Evolutionary conservation across 2,329 filamentous ascomycete species (phyloP).

Genomic region (Scleromitrula shiraiana): DNA sequence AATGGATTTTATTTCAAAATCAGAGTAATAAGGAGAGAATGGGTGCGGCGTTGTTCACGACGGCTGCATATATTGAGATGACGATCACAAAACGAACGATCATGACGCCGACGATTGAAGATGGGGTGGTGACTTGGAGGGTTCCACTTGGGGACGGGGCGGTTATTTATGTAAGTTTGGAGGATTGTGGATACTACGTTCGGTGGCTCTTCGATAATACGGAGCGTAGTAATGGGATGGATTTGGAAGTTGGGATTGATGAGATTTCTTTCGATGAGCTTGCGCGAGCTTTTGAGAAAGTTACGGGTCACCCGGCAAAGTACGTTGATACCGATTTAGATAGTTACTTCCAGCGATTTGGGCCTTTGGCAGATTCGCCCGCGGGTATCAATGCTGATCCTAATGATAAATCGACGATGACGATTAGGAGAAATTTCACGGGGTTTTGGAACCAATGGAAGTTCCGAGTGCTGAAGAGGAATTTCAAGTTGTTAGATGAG

Average conservation of each 20-base stretch:
- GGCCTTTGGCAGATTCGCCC: slow-evolving; percentile 19
- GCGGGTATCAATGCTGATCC: slow-evolving; percentile 31
- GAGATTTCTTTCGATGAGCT: slow-evolving; percentile 35
- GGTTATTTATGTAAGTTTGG: slow-evolving; percentile 36
- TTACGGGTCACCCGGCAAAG: slow-evolving; percentile 36
- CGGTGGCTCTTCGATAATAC: slow-evolving; percentile 42
- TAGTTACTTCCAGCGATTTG: slow-evolving; percentile 27
- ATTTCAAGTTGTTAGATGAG: slow-evolving; percentile 43
- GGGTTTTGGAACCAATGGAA: slow-evolving; percentile 43
- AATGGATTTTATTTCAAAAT: slow-evolving; percentile 39
- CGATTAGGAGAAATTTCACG: slow-evolving; percentile 39
- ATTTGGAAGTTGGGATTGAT: slow-evolving; percentile 38
- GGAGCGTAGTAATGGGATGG: slow-evolving; percentile 35
- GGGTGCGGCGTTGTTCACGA: slow-evolving; percentile 34
- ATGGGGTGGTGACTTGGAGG: slow-evolving; percentile 36
- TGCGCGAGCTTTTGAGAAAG: slow-evolving; percentile 35
- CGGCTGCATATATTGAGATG: slow-evolving; percentile 42
- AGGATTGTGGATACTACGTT: slow-evolving; percentile 40
- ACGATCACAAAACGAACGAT: slow-evolving; percentile 30
- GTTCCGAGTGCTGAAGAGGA: slow-evolving; percentile 35
- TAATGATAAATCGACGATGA: slow-evolving; percentile 33
- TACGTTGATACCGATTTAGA: slow-evolving; percentile 33
- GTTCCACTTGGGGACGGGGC: slow-evolving; percentile 35
- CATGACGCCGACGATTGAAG: slow-evolving; percentile 34
- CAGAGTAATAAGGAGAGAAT: slow-evolving; percentile 29